Evolutionary conservation across 148 eudicot genomes (phyloP).

Genomic region (Rheum nobile): DNA sequence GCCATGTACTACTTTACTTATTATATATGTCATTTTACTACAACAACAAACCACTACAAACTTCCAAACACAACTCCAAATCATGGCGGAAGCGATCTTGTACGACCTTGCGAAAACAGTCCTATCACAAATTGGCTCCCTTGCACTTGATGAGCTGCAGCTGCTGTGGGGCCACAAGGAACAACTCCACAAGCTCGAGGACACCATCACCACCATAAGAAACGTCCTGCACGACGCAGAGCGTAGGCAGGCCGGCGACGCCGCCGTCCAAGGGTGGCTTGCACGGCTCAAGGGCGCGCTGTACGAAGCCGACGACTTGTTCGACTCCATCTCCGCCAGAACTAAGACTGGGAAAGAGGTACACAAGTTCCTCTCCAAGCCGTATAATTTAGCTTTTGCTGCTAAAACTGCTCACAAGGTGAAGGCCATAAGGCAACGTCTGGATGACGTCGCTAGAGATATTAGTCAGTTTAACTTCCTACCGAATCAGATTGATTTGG

Average conservation of each 20-base stretch:
- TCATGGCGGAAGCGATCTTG: not conserved
- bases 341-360: conserved; percentile 3
- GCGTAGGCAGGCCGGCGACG: not conserved
- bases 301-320: not conserved
- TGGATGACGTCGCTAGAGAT: not conserved
- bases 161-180: not conserved
- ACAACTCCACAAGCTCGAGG: not conserved
- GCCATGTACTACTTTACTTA: too few relatives aligned
- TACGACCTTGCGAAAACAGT: not conserved
- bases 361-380: too few relatives aligned
- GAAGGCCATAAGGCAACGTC: not conserved
- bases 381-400: too few relatives aligned
- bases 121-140: not conserved
- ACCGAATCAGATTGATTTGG: not conserved
- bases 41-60: too few relatives aligned
- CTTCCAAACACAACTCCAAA: not conserved
- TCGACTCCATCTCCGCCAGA: not conserved
- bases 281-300: not conserved
- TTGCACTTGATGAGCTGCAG: not conserved
- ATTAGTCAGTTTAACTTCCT: conserved; percentile 3
- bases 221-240: not conserved
- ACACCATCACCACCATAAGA: not conserved
- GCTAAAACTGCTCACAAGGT: not conserved
- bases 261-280: not conserved
- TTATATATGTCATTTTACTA: too few relatives aligned